These are phyloP conservation scores for Cercospora citrullina DNA, from an alignment of 2,329 filamentous ascomycete species.

Conservation along the genomic window DNA sequence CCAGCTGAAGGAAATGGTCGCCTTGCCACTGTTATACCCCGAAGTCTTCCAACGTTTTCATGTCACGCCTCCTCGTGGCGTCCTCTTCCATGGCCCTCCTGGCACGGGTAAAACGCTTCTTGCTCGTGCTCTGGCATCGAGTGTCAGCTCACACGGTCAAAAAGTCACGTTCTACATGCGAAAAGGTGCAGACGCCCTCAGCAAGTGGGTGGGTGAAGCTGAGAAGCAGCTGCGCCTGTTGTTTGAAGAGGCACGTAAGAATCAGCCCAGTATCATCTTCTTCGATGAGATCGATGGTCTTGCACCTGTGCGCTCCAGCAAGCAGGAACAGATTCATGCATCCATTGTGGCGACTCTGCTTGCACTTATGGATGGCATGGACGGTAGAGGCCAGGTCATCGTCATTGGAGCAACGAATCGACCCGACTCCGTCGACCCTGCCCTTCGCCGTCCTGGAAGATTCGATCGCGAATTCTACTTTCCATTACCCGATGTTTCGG, in stretches of 20 bases:
- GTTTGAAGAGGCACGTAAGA: slow-evolving; percentile 94
- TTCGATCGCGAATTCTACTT: slow-evolving; percentile 99
- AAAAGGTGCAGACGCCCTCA: slow-evolving; percentile 94
- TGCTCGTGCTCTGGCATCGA: slow-evolving; percentile 87
- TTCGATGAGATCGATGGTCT: slow-evolving; percentile 98
- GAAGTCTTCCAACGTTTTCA: slow-evolving; percentile 91
- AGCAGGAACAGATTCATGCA: slow-evolving; percentile 97
- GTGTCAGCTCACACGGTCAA: slow-evolving; percentile 80
- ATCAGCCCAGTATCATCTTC: slow-evolving; percentile 98
- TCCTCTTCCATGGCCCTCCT: slow-evolving; percentile 93
- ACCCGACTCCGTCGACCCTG: slow-evolving; percentile 93
- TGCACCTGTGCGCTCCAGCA: slow-evolving; percentile 92
- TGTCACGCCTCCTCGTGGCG: slow-evolving; percentile 89
- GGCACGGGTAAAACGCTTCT: slow-evolving; percentile 98
- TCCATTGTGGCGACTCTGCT: slow-evolving; percentile 95
- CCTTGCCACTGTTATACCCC: slow-evolving; percentile 87
- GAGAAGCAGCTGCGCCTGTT: slow-evolving; percentile 90
- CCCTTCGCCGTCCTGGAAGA: slow-evolving; percentile 86
- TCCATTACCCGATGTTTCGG: slow-evolving; percentile 78
- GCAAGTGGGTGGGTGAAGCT: slow-evolving; percentile 98
- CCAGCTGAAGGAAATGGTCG: slow-evolving; percentile 98
- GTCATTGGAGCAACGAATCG: slow-evolving; percentile 98
- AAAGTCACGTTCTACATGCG: slow-evolving; percentile 99
- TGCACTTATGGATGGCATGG: slow-evolving; percentile 96
- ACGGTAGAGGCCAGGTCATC: slow-evolving; percentile 95